Conservation (phyloP, 1,284 basidiomycete genomes). For the Crucibulum cyathiforme region DNA sequence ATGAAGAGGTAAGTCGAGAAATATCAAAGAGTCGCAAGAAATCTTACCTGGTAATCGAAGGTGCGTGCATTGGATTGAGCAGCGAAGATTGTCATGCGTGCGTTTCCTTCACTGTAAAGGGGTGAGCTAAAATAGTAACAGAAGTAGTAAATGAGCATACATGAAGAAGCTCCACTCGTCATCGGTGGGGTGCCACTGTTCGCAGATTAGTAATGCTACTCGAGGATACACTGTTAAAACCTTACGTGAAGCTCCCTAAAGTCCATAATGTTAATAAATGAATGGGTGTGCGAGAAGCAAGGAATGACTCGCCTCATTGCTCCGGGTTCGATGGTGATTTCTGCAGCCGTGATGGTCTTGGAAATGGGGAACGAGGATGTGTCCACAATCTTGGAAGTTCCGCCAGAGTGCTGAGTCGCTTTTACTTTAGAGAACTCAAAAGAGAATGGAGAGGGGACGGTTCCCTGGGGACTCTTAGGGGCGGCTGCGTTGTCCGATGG, state of each 20-base stretch:
- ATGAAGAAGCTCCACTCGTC: constrained; percentile 67
- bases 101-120: constrained; percentile 48
- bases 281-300: background rate
- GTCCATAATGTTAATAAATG: background rate
- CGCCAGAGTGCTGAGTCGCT: constrained; percentile 52
- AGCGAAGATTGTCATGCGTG: constrained; percentile 66
- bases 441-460: constrained; percentile 47
- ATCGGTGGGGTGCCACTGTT: constrained; percentile 74
- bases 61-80: constrained; percentile 62
- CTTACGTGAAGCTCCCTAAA: constrained; percentile 60
- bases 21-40: constrained; percentile 36
- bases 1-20: background rate
- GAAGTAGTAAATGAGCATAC: constrained; percentile 25
- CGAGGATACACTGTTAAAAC: constrained; percentile 14
- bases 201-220: background rate
- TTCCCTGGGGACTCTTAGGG: constrained; percentile 1
- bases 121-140: background rate
- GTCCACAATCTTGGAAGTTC: constrained; percentile 67
- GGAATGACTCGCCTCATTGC: constrained; percentile 53
- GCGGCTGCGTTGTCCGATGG: constrained; percentile 39
- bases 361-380: constrained; percentile 61
- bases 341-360: constrained; percentile 60
- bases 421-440: constrained; percentile 56
- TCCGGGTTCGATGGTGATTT: constrained; percentile 63
- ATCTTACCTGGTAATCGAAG: constrained; percentile 60